Base-by-base conservation (phyloP, 345 rosid species). In the Linum trigynum region DNA sequence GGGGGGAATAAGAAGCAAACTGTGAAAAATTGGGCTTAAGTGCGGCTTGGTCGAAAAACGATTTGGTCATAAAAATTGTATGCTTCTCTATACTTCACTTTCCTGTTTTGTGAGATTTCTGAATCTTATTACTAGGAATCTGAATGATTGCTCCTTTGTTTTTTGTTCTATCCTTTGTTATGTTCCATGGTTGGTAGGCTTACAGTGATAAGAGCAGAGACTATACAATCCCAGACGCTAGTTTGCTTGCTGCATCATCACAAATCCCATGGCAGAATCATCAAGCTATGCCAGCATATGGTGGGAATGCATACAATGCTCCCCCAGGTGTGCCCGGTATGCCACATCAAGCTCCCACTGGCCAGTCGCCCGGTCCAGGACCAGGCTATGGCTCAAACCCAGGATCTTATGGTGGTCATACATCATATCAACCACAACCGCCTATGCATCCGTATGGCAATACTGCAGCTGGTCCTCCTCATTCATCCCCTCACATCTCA, bases 191-290 rank as follows among this genome's bases (percentile, higher is more conserved):
- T 56, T 69, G 66, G 50, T 68, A 90, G 98, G 94, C 97, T 8
- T 87, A 71, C 82, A 88, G 90, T 70, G 98, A 92, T 71, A 92
- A 90, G 80, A 90, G 98, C 74, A 84, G 97, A 84, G 98, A 92
- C 75, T 92, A 86, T 64, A 92, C 97, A 8, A 75, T 88, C 36
- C 91, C 89, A 17, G 85, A 82, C 77, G 77, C 76, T 55, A 83
- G 76, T 77, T 74, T 75, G 69, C 70, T 80, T 23, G 82, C 84
- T 48, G 77, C 75, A 51, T 81, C 79, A 50, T 86, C 85, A 64
- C 72, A 85, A 23, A 23, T 23, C 32, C 32, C 16, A 32, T 89
- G 97, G 97, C 94, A 82, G 76, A 86, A 81, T 70, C 69, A 78
- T 75, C 88, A 71, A 65, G 83, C 59, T 63, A 71, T 78, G 68